A percentile compares a stretch with the other conserved stretches of the same genome.
Conservation (phyloP, 1,284 basidiomycete species). For the Cryptococcus amylolentus region DNA sequence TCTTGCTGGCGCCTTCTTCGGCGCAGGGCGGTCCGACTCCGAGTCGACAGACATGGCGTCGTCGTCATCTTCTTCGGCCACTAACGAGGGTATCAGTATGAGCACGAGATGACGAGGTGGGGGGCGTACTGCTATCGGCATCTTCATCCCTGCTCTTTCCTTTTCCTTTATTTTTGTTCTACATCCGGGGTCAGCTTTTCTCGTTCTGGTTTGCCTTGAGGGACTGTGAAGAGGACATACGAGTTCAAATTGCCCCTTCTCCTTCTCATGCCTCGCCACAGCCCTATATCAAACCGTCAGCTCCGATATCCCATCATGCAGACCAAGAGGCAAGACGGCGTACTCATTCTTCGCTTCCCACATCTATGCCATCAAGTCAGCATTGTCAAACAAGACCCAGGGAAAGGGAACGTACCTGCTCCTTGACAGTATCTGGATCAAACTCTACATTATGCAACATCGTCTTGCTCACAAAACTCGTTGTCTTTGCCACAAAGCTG, state of each 20-base stretch:
- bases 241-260: no score
- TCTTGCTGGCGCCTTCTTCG: conserved; percentile 54
- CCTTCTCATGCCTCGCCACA: no score
- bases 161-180: conserved; percentile 53
- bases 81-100: neutral
- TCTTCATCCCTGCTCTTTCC: conserved; percentile 57
- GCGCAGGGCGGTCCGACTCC: conserved; percentile 17
- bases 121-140: conserved; percentile 67
- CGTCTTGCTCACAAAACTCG: conserved; percentile 57
- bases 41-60: no score
- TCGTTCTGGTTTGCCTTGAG: neutral
- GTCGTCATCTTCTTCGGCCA: conserved; percentile 32
- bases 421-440: conserved; percentile 65
- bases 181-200: conserved; percentile 34
- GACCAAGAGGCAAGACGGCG: no score
- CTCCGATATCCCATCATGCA: no score
- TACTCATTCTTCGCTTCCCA: no score
- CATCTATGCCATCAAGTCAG: neutral
- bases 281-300: no score
- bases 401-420: conserved; percentile 53
- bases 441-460: conserved; percentile 57
- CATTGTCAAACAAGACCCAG: neutral
- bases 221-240: no score
- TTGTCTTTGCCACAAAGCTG: conserved; percentile 66
- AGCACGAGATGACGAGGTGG: neutral